Evolutionary conservation across 345 rosid species (phyloP).

Genomic region (Camelina sativa): DNA sequence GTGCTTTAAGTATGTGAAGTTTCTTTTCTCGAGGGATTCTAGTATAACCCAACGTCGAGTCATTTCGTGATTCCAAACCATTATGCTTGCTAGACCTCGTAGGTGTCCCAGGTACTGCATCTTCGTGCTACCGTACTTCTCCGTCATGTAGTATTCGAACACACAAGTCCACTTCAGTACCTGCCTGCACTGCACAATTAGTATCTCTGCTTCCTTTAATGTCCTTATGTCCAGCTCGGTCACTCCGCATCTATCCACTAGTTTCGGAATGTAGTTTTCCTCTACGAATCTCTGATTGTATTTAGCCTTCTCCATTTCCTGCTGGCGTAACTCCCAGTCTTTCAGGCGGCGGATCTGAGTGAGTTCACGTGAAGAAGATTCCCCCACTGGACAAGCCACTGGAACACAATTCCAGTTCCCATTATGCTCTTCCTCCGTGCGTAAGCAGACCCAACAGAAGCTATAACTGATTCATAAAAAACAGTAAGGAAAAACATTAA

Average conservation of each 20-base stretch:
- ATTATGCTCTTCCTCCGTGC: neutral
- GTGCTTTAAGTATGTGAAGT: neutral
- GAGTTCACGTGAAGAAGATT: neutral
- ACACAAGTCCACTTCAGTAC: constrained; percentile 34
- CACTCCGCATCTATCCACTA: neutral
- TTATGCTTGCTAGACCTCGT: neutral
- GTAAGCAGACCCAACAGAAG: constrained; percentile 30
- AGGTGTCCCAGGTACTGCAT: constrained; percentile 5
- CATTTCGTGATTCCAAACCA: neutral
- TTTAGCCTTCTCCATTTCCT: neutral
- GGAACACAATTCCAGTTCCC: neutral
- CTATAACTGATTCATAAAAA: constrained; percentile 5
- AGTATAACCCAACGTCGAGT: neutral
- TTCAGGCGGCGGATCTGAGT: neutral
- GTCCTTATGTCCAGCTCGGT: neutral
- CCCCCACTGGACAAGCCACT: neutral
- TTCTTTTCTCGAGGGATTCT: neutral
- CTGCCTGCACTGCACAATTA: constrained; percentile 13
- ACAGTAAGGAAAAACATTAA: neutral
- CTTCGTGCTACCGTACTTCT: constrained; percentile 12
- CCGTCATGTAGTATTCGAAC: constrained; percentile 4
- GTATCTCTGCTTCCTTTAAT: constrained; percentile 14
- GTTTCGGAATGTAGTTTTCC: neutral
- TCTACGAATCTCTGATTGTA: neutral
- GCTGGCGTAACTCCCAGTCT: constrained; percentile 3